Conservation (phyloP, 2,329 filamentous ascomycete species). For the Tolypocladium inflatum region DNA sequence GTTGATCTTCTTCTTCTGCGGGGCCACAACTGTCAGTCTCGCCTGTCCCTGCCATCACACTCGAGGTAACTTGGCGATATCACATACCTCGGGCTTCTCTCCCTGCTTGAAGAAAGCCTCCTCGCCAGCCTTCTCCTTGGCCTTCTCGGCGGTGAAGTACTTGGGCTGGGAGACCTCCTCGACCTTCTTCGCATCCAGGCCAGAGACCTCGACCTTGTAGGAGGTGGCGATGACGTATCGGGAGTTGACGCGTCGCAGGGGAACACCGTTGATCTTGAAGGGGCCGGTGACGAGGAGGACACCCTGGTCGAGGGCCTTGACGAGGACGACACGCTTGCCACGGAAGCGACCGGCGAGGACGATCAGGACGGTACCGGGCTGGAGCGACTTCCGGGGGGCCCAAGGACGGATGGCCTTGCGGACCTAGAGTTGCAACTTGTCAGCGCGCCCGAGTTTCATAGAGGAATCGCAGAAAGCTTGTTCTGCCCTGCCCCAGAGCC, state of each 20-base stretch:
- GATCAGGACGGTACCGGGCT: slow-evolving; percentile 94
- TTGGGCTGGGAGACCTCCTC: slow-evolving; percentile 64
- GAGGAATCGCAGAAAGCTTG: not conserved
- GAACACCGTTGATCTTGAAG: slow-evolving; percentile 99
- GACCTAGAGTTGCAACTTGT: slow-evolving; percentile 49
- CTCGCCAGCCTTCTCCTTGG: slow-evolving; percentile 90
- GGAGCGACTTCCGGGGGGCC: slow-evolving; percentile 78
- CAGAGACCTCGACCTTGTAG: slow-evolving; percentile 73
- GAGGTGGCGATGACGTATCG: slow-evolving; percentile 91
- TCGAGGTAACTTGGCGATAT: too few species aligned
- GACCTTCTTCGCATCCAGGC: slow-evolving; percentile 86
- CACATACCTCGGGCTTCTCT: slow-evolving; percentile 88
- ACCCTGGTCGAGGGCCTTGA: slow-evolving; percentile 95
- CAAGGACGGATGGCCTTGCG: slow-evolving; percentile 89
- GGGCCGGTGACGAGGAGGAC: slow-evolving; percentile 98
- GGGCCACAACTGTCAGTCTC: slow-evolving; percentile 12
- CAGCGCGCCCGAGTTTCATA: slow-evolving; percentile 11
- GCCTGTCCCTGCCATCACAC: not conserved
- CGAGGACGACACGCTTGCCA: slow-evolving; percentile 98
- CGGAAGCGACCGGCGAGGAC: slow-evolving; percentile 99
- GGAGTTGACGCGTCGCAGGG: slow-evolving; percentile 87
- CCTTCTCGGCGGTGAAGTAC: slow-evolving; percentile 97
- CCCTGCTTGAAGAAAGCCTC: slow-evolving; percentile 99
- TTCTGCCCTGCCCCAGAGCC: not conserved
- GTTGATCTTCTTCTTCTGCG: slow-evolving; percentile 92